Evolutionary conservation across 2,329 filamentous ascomycete genomes (phyloP).

Genomic region (Mariannaea elegans): DNA sequence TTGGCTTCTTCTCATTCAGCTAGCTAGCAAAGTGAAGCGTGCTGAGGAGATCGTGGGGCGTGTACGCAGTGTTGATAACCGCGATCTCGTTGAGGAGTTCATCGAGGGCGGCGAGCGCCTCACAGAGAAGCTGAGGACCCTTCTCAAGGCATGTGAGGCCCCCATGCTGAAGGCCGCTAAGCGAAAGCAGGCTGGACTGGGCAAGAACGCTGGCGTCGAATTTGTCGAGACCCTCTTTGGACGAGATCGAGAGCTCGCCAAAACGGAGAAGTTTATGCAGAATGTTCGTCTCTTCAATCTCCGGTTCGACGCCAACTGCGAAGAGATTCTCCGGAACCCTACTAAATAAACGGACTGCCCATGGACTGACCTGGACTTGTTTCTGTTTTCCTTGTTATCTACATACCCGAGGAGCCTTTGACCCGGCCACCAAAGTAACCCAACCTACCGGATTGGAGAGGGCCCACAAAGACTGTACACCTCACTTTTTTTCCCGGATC

Average conservation of each 20-base stretch:
- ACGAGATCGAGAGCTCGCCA: slow-evolving; percentile 86
- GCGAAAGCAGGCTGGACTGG: slow-evolving; percentile 73
- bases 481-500: slow-evolving; percentile 38
- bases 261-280: slow-evolving; percentile 93
- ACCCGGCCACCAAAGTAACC: slow-evolving; percentile 29
- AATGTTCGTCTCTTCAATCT: slow-evolving; percentile 88
- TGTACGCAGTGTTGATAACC: slow-evolving; percentile 77
- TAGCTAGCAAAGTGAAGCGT: slow-evolving; percentile 92
- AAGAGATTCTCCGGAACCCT: slow-evolving; percentile 79
- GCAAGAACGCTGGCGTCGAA: slow-evolving; percentile 90
- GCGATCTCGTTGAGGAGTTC: slow-evolving; percentile 88
- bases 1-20: slow-evolving; percentile 93
- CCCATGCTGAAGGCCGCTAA: slow-evolving; percentile 94
- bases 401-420: slow-evolving; percentile 35
- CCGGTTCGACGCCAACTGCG: slow-evolving; percentile 95
- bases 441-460: slow-evolving; percentile 37
- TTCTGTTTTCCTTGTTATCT: slow-evolving; percentile 33
- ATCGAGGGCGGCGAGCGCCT: slow-evolving; percentile 88
- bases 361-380: slow-evolving; percentile 37
- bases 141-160: slow-evolving; percentile 90
- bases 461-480: slow-evolving; percentile 40
- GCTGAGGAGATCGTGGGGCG: slow-evolving; percentile 80
- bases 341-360: slow-evolving; percentile 55
- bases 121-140: slow-evolving; percentile 82
- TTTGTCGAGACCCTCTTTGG: slow-evolving; percentile 98